Conservation (phyloP, 2,329 filamentous ascomycete genomes). For the Elsinoe australis region DNA sequence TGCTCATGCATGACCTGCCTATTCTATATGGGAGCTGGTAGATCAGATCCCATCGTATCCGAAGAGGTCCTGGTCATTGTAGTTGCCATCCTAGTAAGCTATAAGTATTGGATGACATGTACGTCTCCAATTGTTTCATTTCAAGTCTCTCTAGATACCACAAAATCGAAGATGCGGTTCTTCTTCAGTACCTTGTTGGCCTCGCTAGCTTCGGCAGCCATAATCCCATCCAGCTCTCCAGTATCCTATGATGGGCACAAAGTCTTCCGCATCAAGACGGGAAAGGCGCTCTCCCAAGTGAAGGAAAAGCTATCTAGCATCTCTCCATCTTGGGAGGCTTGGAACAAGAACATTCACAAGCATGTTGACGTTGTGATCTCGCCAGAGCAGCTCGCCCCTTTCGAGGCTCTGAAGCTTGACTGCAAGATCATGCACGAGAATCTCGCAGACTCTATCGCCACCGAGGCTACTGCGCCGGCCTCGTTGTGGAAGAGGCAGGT, state of each 20-base stretch:
- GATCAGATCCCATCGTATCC: no score
- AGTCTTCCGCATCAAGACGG: slow-evolving; percentile 6
- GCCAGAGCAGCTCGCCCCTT: slow-evolving; percentile 17
- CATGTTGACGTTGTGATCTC: slow-evolving; percentile 22
- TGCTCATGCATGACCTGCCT: no score
- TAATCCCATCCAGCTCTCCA: slow-evolving; percentile 2
- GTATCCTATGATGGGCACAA: slow-evolving; percentile 1
- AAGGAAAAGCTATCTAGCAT: slow-evolving; percentile 18
- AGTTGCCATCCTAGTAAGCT: no score
- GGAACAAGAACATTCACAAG: slow-evolving; percentile 18
- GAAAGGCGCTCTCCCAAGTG: slow-evolving; percentile 5
- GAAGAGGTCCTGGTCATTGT: no score
- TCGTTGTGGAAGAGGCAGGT: slow-evolving; percentile 15
- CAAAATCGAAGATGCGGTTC: no score
- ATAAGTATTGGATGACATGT: no score
- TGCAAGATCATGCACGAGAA: slow-evolving; percentile 36
- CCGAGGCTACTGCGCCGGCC: slow-evolving; percentile 27
- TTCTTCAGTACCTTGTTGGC: not conserved
- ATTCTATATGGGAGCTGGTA: no score
- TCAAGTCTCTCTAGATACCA: no score
- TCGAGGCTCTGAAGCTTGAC: slow-evolving; percentile 32
- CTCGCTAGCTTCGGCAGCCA: slow-evolving; percentile 5
- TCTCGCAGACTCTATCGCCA: slow-evolving; percentile 37
- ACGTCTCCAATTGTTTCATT: no score
- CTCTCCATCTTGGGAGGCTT: slow-evolving; percentile 19